Conservation (phyloP, 176 grass and related monocot species). For the Luzula sylvatica region DNA sequence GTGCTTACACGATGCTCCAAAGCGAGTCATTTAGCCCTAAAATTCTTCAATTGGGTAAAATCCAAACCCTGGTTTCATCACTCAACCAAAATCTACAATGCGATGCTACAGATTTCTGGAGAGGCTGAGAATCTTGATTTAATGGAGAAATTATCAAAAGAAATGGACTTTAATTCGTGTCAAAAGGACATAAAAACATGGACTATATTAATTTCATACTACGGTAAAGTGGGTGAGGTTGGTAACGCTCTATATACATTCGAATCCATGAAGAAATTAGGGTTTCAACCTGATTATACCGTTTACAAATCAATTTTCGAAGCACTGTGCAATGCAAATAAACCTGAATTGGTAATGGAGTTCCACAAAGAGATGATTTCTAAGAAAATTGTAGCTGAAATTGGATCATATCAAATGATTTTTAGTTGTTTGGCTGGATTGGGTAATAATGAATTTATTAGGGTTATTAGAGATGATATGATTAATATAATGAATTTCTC, state of each 20-base stretch:
- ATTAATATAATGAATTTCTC: conserved; percentile 32
- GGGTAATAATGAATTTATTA: conserved; percentile 34
- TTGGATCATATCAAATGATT: conserved; percentile 35
- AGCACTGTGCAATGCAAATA: conserved; percentile 43
- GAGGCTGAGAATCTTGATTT: conserved; percentile 28
- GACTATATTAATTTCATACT: conserved; percentile 42
- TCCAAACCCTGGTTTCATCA: conserved; percentile 26
- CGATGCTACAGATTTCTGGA: conserved; percentile 53
- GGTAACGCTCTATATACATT: conserved; percentile 44
- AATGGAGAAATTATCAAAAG: conserved; percentile 42
- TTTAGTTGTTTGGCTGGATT: conserved; percentile 44
- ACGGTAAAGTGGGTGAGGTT: conserved; percentile 39
- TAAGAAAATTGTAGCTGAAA: conserved; percentile 27
- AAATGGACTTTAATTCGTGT: conserved; percentile 56
- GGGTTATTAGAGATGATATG: conserved; percentile 50
- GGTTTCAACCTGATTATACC: conserved; percentile 25
- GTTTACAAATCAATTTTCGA: conserved; percentile 42
- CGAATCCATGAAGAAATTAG: conserved; percentile 50
- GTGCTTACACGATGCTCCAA: conserved; percentile 76
- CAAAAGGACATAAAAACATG: conserved; percentile 60
- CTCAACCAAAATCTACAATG: conserved; percentile 54
- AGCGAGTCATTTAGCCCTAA: conserved; percentile 35
- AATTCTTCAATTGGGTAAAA: conserved; percentile 65
- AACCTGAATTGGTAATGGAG: conserved; percentile 55
- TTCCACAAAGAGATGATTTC: conserved; percentile 66